Evolutionary conservation across 768 basidiomycete species (phyloP).

Genomic region (Russula olivacea): DNA sequence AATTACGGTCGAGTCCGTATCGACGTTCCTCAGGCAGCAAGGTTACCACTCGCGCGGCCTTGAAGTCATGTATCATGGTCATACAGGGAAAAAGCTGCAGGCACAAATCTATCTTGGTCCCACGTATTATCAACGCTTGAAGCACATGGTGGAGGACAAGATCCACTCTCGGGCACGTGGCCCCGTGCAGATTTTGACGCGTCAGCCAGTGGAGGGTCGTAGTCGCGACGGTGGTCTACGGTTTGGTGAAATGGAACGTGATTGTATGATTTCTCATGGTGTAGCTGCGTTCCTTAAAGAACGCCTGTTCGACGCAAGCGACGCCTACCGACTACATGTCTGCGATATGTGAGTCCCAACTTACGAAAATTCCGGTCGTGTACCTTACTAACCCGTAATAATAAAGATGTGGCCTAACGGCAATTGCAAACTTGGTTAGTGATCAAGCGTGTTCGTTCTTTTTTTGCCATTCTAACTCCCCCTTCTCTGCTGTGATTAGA

Average conservation of each 20-base stretch:
- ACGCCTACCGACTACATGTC: slow-evolving; percentile 90
- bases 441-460: slow-evolving; percentile 21
- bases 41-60: slow-evolving; percentile 97
- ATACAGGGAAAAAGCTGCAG: slow-evolving; percentile 96
- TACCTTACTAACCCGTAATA: slow-evolving; percentile 22
- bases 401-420: slow-evolving; percentile 83
- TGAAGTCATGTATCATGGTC: slow-evolving; percentile 98
- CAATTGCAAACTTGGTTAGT: slow-evolving; percentile 89
- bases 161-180: slow-evolving; percentile 97
- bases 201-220: slow-evolving; percentile 98
- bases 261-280: slow-evolving; percentile 99
- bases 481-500: slow-evolving; percentile 38
- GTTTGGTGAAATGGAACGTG: slow-evolving; percentile 99
- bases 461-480: slow-evolving; percentile 13
- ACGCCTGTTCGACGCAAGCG: slow-evolving; percentile 88
- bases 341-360: slow-evolving; percentile 78
- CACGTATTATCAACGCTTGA: slow-evolving; percentile 97
- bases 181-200: slow-evolving; percentile 93
- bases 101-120: slow-evolving; percentile 98
- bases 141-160: slow-evolving; percentile 99
- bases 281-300: slow-evolving; percentile 98
- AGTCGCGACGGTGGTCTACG: slow-evolving; percentile 98
- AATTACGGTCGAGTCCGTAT: slow-evolving; percentile 96
- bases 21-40: slow-evolving; percentile 76
- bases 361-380: neutral